Evolutionary conservation across 192 early-diverging fungal species (phyloP).

Genomic region (Diversispora eburnea): DNA sequence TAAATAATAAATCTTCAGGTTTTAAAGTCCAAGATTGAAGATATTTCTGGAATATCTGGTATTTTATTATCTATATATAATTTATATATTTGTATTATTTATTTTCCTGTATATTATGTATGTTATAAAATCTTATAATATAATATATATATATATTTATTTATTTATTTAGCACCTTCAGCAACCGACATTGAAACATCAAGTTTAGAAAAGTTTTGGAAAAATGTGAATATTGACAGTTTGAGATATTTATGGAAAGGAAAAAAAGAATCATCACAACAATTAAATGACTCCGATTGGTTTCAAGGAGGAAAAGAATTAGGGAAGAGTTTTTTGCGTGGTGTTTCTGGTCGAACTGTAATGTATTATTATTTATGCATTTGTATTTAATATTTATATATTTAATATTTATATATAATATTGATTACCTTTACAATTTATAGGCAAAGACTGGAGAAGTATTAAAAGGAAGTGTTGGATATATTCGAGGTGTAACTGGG

Average conservation of each 20-base stretch:
- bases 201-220: slow-evolving; percentile 37
- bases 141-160: not conserved
- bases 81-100: not conserved
- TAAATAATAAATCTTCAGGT: not conserved
- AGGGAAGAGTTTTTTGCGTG: slow-evolving; percentile 34
- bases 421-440: not conserved
- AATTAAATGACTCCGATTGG: not conserved
- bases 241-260: slow-evolving; percentile 37
- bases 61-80: no score
- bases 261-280: slow-evolving; percentile 12
- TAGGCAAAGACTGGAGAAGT: slow-evolving; percentile 27
- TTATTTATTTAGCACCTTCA: not conserved
- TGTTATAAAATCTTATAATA: not conserved
- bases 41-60: no score
- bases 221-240: slow-evolving; percentile 35
- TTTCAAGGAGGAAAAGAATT: slow-evolving; percentile 24
- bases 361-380: not conserved
- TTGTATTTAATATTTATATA: not conserved
- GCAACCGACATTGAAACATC: slow-evolving; percentile 19
- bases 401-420: not conserved
- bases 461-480: slow-evolving; percentile 13
- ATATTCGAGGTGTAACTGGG: slow-evolving; percentile 23
- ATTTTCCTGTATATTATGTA: not conserved
- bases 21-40: no score
- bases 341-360: slow-evolving; percentile 30